Percentiles rank a stretch among this genome's conserved stretches.
Evolutionary conservation across 345 rosid species (phyloP).

Genomic region (Cardamine chenopodiifolia): DNA sequence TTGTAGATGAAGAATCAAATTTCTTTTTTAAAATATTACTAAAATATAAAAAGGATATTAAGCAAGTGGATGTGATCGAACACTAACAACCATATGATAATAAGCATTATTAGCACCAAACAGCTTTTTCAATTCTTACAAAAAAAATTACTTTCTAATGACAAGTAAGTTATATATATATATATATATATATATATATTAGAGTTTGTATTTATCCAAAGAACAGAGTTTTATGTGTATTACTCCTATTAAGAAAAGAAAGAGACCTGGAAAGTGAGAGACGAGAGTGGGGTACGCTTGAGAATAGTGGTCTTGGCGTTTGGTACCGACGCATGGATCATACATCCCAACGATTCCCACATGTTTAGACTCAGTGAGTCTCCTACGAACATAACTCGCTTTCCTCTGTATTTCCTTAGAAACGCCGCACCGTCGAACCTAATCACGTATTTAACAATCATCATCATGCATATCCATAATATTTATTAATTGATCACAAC

Average conservation of each 20-base stretch:
- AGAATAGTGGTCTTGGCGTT: conserved; percentile 53
- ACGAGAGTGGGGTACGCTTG: conserved; percentile 55
- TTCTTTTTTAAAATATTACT: neutral
- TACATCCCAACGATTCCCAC: conserved; percentile 94
- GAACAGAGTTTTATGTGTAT: neutral
- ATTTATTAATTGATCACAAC: neutral
- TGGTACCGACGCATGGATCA: conserved; percentile 95
- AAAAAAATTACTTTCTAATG: neutral
- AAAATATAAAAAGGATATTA: conserved; percentile 4
- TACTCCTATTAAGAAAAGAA: neutral
- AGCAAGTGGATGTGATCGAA: conserved; percentile 33
- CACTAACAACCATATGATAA: conserved; percentile 35
- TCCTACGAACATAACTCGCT: conserved; percentile 94
- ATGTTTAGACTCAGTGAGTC: conserved; percentile 98
- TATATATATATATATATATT: no score
- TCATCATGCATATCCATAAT: conserved; percentile 8
- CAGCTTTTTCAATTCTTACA: conserved; percentile 18
- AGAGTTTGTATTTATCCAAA: conserved; percentile 31
- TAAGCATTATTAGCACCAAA: conserved; percentile 34
- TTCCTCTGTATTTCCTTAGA: conserved; percentile 73
- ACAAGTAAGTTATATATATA: conserved; percentile 9
- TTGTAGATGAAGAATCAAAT: conserved; percentile 20
- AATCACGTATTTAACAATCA: conserved; percentile 1
- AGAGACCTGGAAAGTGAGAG: conserved; percentile 69
- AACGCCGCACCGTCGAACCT: conserved; percentile 84